A percentile compares a stretch with the other conserved stretches of the same genome.
These are phyloP conservation scores for Polytolypa hystricis DNA, from an alignment of 2,329 filamentous ascomycete species.

Conservation along the genomic window DNA sequence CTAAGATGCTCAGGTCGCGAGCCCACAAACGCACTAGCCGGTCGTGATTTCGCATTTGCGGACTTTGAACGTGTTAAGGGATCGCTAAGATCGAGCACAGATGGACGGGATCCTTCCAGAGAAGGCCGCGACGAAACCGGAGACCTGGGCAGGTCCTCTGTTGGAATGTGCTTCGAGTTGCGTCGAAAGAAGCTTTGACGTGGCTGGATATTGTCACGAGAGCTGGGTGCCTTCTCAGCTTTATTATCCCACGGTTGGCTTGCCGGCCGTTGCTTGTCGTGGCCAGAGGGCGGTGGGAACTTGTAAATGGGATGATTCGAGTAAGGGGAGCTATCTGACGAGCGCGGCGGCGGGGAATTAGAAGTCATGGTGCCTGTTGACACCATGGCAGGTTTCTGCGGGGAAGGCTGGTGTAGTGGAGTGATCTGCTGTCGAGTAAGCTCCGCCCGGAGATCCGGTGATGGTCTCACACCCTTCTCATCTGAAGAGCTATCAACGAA, in stretches of 20 bases:
- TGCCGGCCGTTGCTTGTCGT: conserved; percentile 34
- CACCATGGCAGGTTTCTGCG: conserved; percentile 45
- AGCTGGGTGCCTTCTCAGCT: conserved; percentile 5
- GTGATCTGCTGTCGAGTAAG: conserved; percentile 19
- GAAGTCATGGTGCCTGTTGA: conserved; percentile 75
- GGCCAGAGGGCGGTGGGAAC: conserved; percentile 36
- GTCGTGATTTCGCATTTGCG: conserved; percentile 56
- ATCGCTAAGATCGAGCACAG: conserved; percentile 50
- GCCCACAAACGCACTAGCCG: conserved; percentile 72
- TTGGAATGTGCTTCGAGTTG: conserved; percentile 35
- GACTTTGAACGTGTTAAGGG: conserved; percentile 50
- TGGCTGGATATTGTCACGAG: conserved; percentile 5
- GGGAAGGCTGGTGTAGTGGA: conserved; percentile 31
- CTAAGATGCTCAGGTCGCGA: conserved; percentile 73
- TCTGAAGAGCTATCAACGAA: conserved; percentile 11
- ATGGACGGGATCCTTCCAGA: conserved; percentile 58
- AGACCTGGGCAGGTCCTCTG: conserved; percentile 42
- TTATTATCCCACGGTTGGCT: conserved; percentile 36
- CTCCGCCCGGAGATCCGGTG: conserved; percentile 18
- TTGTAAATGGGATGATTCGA: conserved; percentile 40
- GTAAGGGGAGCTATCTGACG: conserved; percentile 18
- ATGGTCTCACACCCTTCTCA: conserved; percentile 17
- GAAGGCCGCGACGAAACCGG: conserved; percentile 54
- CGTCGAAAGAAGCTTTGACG: conserved; percentile 5
- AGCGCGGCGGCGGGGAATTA: conserved; percentile 33